Evolutionary conservation across 1,284 basidiomycete genomes (phyloP).

Genomic region (Cryptococcus sp.): DNA sequence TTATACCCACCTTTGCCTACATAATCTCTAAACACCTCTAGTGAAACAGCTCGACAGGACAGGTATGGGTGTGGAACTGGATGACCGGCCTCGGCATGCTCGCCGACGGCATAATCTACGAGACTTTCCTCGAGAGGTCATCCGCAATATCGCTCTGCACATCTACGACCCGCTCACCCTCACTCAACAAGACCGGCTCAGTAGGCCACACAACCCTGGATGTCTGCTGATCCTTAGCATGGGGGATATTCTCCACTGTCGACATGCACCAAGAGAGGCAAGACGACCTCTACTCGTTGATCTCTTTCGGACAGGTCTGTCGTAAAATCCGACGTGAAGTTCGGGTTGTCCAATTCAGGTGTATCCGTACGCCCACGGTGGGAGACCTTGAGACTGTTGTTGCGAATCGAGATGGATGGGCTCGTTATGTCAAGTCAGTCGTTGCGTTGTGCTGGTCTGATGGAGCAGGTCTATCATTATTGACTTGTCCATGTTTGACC

Average conservation of each 20-base stretch:
- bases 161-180: slow-evolving; percentile 39
- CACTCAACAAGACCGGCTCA: slow-evolving; percentile 39
- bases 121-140: slow-evolving; percentile 31
- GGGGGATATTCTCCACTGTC: slow-evolving; percentile 40
- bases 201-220: slow-evolving; percentile 16
- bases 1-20: too few relatives aligned
- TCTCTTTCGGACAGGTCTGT: slow-evolving; percentile 31
- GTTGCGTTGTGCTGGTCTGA: too few relatives aligned
- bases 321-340: slow-evolving; percentile 29
- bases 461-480: slow-evolving; percentile 32
- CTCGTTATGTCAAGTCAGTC: slow-evolving; percentile 29
- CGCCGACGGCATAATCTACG: too few relatives aligned
- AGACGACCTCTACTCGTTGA: slow-evolving; percentile 24
- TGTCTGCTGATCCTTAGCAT: slow-evolving; percentile 19
- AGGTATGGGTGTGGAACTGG: too few relatives aligned
- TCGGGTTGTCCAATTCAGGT: slow-evolving; percentile 33
- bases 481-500: slow-evolving; percentile 40
- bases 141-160: slow-evolving; percentile 28
- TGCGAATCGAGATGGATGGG: slow-evolving; percentile 27
- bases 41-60: too few relatives aligned
- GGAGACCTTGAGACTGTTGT: slow-evolving; percentile 24
- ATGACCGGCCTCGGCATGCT: too few relatives aligned
- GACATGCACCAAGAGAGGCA: slow-evolving; percentile 38
- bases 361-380: slow-evolving; percentile 28
- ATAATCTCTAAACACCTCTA: too few relatives aligned